Evolutionary conservation across 257 asterid genomes (phyloP).

Genomic region (Nicotiana noctiflora): DNA sequence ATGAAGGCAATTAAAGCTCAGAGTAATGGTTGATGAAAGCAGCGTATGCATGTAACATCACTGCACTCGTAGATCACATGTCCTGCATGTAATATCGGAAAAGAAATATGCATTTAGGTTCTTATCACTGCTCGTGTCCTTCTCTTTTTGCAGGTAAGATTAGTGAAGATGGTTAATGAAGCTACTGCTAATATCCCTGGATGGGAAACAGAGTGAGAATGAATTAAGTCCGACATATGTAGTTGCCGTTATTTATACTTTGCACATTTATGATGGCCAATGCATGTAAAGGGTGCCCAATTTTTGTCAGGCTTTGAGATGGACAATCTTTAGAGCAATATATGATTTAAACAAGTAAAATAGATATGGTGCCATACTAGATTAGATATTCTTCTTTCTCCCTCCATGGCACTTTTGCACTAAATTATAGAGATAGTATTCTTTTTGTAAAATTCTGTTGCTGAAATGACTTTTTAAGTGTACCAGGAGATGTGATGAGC

Average conservation of each 20-base stretch:
- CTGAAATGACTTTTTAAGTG: background rate
- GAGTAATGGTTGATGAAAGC: background rate
- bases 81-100: background rate
- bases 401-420: background rate
- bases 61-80: background rate
- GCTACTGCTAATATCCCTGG: constrained; percentile 80
- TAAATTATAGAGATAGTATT: background rate
- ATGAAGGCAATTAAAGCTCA: background rate
- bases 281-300: background rate
- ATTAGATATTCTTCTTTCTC: background rate
- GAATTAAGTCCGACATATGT: background rate
- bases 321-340: background rate
- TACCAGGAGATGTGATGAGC: background rate
- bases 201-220: constrained; percentile 51
- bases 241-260: background rate
- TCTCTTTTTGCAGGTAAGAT: constrained; percentile 53
- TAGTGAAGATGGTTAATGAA: constrained; percentile 82
- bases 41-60: background rate
- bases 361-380: background rate
- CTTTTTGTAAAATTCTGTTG: constrained; percentile 12
- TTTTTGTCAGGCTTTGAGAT: background rate
- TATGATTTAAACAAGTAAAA: background rate
- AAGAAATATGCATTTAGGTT: background rate
- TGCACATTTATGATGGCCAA: background rate
- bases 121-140: background rate